Base-by-base conservation (phyloP, 2,329 filamentous ascomycete genomes). In the Ilyonectria sp. region DNA sequence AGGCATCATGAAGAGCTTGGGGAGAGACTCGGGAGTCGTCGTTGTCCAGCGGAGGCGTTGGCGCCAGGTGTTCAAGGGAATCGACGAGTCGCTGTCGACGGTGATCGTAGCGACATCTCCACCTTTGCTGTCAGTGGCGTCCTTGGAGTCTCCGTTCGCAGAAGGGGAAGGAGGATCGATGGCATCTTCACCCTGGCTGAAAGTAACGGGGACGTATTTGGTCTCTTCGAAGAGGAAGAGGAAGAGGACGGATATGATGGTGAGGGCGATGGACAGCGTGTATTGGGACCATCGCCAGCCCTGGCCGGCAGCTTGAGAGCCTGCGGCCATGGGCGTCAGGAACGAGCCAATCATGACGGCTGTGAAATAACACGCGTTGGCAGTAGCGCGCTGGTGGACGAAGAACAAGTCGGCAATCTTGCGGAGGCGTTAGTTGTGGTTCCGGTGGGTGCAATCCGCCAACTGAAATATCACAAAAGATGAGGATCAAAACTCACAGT, bases 321-420 rank as follows among this genome's bases (percentile, higher is more conserved):
- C 79, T 0, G 78, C 75, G 1, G 77, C 76, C 21, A 80, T 75
- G 17, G 79, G 79, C 0, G 72, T 69, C 6, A 81, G 72, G 58
- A 79, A 67, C 8, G 73, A n/a, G 60, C 75, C 79, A 4, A 78
- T 65, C 69, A 78, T 80, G 23, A 79, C 75, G 4, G 73, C 69
- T 2, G 74, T 74, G 43, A 81, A 78, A 53, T 81, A 81, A 9
- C 78, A 7, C 1, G 73, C 77, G 15, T 77, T 80, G 4, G 77
- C 78, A 3, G 75, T 70, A 5, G 74, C 79, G 6, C 78, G 70
- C 5, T 77, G 74, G 52, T 80, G 74, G 19, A 79, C 66, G n/a
- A 79, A 79, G 66, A 80, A 79, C 1, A 81, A 60, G 57, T 81
- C 79, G 0, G 74, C 67, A 31, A 78, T 79, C 78, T 78, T 29